phyloP scores from a whole-genome alignment of 225 moss, liverwort and hornwort genomes.

The Climacium dendroides region DNA sequence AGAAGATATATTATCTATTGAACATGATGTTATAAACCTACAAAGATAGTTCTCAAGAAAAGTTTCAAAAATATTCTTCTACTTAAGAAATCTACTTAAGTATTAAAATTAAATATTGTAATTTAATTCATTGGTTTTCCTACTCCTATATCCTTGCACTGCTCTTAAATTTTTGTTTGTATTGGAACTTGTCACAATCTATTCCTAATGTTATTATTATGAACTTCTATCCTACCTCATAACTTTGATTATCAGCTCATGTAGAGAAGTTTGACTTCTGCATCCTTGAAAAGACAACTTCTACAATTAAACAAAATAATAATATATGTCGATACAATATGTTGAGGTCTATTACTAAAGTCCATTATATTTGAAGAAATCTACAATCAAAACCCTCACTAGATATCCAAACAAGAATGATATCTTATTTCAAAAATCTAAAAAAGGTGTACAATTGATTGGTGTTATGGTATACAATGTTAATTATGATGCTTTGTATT shows the following conservation, averaged over 20 bases:
- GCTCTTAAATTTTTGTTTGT: neutral
- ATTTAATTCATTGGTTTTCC: too few species aligned
- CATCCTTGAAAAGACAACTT: too few species aligned
- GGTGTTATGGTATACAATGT: neutral
- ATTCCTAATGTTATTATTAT: neutral
- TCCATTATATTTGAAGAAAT: neutral
- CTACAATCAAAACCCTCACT: neutral
- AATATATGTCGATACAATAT: neutral
- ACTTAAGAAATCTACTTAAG: too few species aligned
- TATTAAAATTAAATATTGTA: too few species aligned
- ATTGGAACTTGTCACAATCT: neutral
- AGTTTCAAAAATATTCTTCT: too few species aligned
- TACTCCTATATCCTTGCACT: too few species aligned
- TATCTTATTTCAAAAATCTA: neutral
- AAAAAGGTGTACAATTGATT: neutral
- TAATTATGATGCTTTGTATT: neutral
- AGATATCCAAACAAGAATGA: neutral
- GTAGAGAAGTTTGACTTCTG: neutral
- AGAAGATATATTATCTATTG: too few species aligned
- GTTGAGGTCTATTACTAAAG: neutral
- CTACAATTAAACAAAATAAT: too few species aligned
- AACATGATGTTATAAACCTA: too few species aligned
- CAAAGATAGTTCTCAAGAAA: too few species aligned
- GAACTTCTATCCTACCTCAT: neutral
- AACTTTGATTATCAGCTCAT: neutral